phyloP scores from a whole-genome alignment of 139 green algal species.

The Micractinium conductrix region DNA sequence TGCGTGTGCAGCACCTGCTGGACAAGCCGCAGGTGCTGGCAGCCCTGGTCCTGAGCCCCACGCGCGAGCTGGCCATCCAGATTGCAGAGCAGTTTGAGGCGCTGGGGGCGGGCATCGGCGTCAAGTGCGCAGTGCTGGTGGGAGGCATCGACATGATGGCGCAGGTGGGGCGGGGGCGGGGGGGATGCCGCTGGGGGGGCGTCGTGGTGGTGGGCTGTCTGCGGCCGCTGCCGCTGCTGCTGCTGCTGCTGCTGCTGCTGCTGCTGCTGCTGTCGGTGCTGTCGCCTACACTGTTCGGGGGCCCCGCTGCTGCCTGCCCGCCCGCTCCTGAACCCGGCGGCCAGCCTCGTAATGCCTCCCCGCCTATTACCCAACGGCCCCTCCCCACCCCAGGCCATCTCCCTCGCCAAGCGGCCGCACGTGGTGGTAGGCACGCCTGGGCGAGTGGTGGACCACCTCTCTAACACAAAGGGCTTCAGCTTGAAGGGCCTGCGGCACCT shows the following conservation, averaged over 20 bases:
- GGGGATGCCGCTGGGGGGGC: not conserved
- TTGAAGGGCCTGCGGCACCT: constrained; percentile 88
- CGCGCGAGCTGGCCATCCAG: constrained; percentile 98
- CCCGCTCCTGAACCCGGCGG: too few relatives aligned
- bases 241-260: not conserved
- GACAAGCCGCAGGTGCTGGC: constrained; percentile 92
- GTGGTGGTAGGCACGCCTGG: constrained; percentile 96
- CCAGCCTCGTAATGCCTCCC: too few relatives aligned
- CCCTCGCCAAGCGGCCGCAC: constrained; percentile 92
- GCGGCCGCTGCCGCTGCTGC: not conserved
- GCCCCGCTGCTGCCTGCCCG: too few relatives aligned
- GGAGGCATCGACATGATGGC: constrained; percentile 99
- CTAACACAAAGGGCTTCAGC: constrained; percentile 99
- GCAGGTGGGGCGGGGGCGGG: constrained; percentile 47
- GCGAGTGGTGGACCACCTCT: constrained; percentile 97
- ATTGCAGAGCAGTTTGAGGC: constrained; percentile 99
- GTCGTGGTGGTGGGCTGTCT: not conserved
- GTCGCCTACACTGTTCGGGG: too few relatives aligned
- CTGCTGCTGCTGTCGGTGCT: not conserved
- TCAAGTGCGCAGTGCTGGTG: constrained; percentile 91
- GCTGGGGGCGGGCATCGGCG: constrained; percentile 88
- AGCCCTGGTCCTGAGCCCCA: constrained; percentile 95
- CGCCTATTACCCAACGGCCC: too few relatives aligned
- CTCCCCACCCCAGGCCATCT: constrained; percentile 74
- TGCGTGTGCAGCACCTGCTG: constrained; percentile 79